These are phyloP conservation scores for Helianthus annuus DNA, from an alignment of 129 eudicot genomes.

Conservation along the genomic window HanXRQr2.0-SUNRISE NC_035441.2:132380351-132380850, in stretches of 20 bases:
- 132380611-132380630: conserved; percentile 16
- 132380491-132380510: conserved; percentile 24
- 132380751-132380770: not conserved
- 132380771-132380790: not conserved
- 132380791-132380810: not conserved
- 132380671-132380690: conserved; percentile 3
- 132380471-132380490: conserved; percentile 46
- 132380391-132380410: too few relatives aligned
- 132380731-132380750: not conserved
- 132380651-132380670: conserved; percentile 43
- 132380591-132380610: conserved; percentile 29
- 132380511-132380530: conserved; percentile 32
- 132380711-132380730: conserved; percentile 41
- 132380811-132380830: conserved; percentile 34
- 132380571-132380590: conserved; percentile 28
- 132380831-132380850: conserved; percentile 33
- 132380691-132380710: conserved; percentile 43
- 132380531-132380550: conserved; percentile 43
- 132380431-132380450: not conserved
- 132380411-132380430: too few relatives aligned
- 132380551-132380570: conserved; percentile 32
- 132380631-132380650: conserved; percentile 25
- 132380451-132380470: not conserved
- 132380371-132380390: too few relatives aligned
- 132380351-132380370: too few relatives aligned